Evolutionary conservation across 805 yeast species (phyloP).

Genomic region (Yamadazyma paraphyllophila): DNA sequence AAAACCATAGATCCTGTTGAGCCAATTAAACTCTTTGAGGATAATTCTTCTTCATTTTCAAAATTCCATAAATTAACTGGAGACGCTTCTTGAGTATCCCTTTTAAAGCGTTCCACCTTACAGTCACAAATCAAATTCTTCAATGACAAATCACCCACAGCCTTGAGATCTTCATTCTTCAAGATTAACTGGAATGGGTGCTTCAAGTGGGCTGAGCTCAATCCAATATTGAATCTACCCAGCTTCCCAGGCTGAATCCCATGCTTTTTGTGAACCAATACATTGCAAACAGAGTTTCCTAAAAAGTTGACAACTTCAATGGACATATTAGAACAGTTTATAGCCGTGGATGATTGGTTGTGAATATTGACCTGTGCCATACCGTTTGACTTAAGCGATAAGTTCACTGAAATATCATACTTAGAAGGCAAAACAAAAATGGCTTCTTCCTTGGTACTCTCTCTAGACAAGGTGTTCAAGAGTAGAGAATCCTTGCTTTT

Average conservation of each 20-base stretch:
- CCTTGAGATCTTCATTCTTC: conserved; percentile 17
- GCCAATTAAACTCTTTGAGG: conserved; percentile 9
- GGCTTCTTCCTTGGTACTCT: not conserved
- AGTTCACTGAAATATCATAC: conserved; percentile 16
- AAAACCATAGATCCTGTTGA: conserved; percentile 29
- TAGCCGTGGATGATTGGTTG: conserved; percentile 23
- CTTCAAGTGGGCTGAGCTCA: conserved; percentile 30
- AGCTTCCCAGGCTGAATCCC: conserved; percentile 31
- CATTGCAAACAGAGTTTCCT: conserved; percentile 23
- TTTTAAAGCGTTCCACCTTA: conserved; percentile 1
- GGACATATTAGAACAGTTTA: conserved; percentile 30
- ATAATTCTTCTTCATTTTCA: not conserved
- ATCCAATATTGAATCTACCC: conserved; percentile 32
- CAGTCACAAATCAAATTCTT: conserved; percentile 8
- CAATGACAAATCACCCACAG: conserved; percentile 9
- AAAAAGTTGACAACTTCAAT: conserved; percentile 31
- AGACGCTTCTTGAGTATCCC: not conserved
- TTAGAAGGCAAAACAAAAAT: not conserved
- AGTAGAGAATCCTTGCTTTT: not conserved
- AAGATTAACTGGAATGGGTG: conserved; percentile 32
- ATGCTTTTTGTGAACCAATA: conserved; percentile 28
- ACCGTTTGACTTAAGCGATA: conserved; percentile 29
- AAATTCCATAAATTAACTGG: not conserved
- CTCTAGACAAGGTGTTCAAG: not conserved
- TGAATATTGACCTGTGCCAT: conserved; percentile 31